These are phyloP conservation scores for Lumnitzera littorea DNA, from an alignment of 345 rosid genomes.

Conservation along the genomic window DNA sequence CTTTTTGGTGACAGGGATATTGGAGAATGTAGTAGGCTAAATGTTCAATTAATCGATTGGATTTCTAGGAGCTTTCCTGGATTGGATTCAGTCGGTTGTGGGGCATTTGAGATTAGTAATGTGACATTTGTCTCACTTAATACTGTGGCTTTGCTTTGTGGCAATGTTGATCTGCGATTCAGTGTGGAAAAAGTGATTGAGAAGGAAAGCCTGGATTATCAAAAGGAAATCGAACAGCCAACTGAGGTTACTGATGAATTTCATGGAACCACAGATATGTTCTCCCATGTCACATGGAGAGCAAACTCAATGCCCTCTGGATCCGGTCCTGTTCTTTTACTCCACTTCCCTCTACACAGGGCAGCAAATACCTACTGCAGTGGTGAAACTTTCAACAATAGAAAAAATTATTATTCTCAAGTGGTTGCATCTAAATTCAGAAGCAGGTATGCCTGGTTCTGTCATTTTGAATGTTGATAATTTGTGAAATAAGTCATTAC, in stretches of 20 bases:
- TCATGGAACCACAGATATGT: conserved; percentile 5
- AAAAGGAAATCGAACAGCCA: conserved; percentile 15
- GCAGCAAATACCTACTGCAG: conserved; percentile 9
- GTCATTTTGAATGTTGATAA: background rate
- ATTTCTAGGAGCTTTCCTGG: conserved; percentile 46
- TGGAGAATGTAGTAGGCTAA: conserved; percentile 41
- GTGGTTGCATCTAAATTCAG: conserved; percentile 12
- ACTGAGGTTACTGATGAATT: conserved; percentile 6
- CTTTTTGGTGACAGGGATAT: conserved; percentile 53
- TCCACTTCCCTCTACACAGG: conserved; percentile 47
- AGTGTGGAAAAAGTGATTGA: conserved; percentile 49
- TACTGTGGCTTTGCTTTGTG: conserved; percentile 48
- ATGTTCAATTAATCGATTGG: conserved; percentile 34
- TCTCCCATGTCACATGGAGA: conserved; percentile 26
- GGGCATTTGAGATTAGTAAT: conserved; percentile 51
- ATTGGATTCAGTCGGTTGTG: conserved; percentile 49
- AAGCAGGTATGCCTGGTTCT: background rate
- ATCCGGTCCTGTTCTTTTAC: conserved; percentile 51
- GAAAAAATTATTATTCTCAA: conserved; percentile 10
- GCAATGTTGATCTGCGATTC: conserved; percentile 32
- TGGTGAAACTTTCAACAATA: conserved; percentile 5
- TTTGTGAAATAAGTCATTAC: background rate
- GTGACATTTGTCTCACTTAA: conserved; percentile 56
- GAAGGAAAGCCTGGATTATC: conserved; percentile 33
- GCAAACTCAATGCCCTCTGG: conserved; percentile 29